A percentile compares a stretch with the other conserved stretches of the same genome.
phyloP scores from a whole-genome alignment of 2,329 filamentous ascomycete genomes.

The Dichotomopilus funicola region DNA sequence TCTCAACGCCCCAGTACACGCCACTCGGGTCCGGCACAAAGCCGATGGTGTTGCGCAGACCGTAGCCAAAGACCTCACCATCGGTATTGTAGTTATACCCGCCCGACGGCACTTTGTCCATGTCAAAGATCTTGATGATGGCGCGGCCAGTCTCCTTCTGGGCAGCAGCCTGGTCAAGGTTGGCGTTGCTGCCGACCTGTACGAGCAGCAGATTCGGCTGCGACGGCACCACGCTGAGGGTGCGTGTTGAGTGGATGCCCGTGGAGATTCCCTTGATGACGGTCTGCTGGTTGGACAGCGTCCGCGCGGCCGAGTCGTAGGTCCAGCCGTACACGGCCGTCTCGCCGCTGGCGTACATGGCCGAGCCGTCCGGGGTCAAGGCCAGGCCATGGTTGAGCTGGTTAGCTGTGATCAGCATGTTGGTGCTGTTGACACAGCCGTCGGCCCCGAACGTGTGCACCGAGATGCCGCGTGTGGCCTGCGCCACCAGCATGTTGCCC shows the following conservation, averaged over 20 bases:
- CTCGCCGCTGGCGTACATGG: conserved; percentile 35
- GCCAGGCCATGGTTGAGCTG: conserved; percentile 36
- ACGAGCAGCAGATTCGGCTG: conserved; percentile 35
- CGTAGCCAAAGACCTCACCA: conserved; percentile 36
- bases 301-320: conserved; percentile 46
- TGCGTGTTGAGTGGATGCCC: conserved; percentile 35
- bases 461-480: conserved; percentile 33
- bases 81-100: conserved; percentile 35
- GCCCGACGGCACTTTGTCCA: conserved; percentile 29
- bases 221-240: conserved; percentile 31
- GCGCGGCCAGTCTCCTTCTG: conserved; percentile 31
- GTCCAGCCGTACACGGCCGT: conserved; percentile 47
- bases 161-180: conserved; percentile 33
- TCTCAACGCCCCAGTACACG: conserved; percentile 45
- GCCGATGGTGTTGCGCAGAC: conserved; percentile 57
- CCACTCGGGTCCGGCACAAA: conserved; percentile 43
- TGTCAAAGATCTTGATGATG: conserved; percentile 39
- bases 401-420: conserved; percentile 31
- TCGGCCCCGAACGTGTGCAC: conserved; percentile 35
- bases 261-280: conserved; percentile 35
- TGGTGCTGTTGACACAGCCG: conserved; percentile 35
- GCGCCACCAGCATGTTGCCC: conserved; percentile 34
- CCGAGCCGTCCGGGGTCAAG: conserved; percentile 34
- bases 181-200: conserved; percentile 34
- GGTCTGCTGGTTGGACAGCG: conserved; percentile 38